Percentiles rank a stretch among this genome's conserved stretches.
Conservation (phyloP, 2,329 filamentous ascomycete genomes). For the Gaeumannomyces tritici region DNA sequence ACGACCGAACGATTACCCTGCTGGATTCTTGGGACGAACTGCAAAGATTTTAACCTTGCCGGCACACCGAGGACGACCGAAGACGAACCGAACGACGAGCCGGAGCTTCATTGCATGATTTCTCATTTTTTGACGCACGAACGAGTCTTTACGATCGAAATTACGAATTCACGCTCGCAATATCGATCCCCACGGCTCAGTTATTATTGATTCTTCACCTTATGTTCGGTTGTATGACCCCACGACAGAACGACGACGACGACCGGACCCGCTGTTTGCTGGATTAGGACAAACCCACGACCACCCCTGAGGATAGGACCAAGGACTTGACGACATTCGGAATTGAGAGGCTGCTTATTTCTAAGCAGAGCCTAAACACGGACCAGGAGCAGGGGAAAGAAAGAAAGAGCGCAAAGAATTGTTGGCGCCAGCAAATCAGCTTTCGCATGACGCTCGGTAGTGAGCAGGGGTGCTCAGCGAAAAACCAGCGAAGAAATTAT, state of each 20-base stretch:
- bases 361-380: neutral
- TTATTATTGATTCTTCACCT: neutral
- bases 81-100: neutral
- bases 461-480: neutral
- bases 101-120: neutral
- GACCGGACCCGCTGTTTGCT: neutral
- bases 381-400: neutral
- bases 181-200: constrained; percentile 6
- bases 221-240: neutral
- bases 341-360: neutral
- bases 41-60: neutral
- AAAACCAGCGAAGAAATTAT: neutral
- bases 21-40: neutral
- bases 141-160: constrained; percentile 1
- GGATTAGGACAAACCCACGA: neutral
- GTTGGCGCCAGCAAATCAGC: neutral
- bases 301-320: neutral
- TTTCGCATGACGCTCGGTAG: neutral
- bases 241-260: neutral
- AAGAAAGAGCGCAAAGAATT: neutral
- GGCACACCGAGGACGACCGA: neutral
- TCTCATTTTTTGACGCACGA: constrained; percentile 6
- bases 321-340: neutral
- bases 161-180: constrained; percentile 2
- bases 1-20: neutral